Conservation (phyloP, 495 filamentous ascomycete genomes). For the Penicillium subrubescens region DNA sequence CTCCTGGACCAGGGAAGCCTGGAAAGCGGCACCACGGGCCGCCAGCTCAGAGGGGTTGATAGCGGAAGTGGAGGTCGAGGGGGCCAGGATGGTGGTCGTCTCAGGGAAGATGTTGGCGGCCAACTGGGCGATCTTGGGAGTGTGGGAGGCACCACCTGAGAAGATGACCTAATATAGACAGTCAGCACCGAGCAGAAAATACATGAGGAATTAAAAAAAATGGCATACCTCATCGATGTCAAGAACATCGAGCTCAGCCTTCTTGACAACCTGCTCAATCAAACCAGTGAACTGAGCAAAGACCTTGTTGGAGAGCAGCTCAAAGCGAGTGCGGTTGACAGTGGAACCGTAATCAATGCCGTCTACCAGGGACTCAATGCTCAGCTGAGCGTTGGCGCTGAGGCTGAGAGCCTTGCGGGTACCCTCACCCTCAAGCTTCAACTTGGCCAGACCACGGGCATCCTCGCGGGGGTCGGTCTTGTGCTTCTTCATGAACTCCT, state of each 20-base stretch:
- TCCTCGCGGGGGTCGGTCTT: conserved; percentile 85
- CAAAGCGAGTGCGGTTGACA: conserved; percentile 90
- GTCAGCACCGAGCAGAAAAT: conserved; percentile 26
- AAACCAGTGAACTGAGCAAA: conserved; percentile 85
- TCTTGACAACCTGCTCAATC: conserved; percentile 81
- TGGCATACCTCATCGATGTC: conserved; percentile 80
- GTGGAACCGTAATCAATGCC: conserved; percentile 89
- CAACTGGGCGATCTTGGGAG: conserved; percentile 83
- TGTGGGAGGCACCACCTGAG: conserved; percentile 90
- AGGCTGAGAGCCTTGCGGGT: conserved; percentile 88
- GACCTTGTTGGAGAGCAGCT: conserved; percentile 81
- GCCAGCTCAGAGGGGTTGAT: conserved; percentile 92
- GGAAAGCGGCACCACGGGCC: conserved; percentile 89
- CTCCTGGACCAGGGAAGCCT: conserved; percentile 88
- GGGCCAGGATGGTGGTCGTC: conserved; percentile 77
- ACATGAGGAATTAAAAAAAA: too few relatives aligned
- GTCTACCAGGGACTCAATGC: conserved; percentile 82
- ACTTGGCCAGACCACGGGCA: conserved; percentile 79
- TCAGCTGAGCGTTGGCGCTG: conserved; percentile 84
- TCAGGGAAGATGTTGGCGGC: conserved; percentile 77
- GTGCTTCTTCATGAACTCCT: conserved; percentile 96
- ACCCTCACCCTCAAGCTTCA: conserved; percentile 87
- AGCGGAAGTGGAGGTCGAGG: conserved; percentile 71
- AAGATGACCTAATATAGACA: conserved; percentile 64
- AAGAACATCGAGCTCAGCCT: conserved; percentile 87